Evolutionary conservation across 1,284 basidiomycete species (phyloP).

Genomic region (Fomitopsis schrenkii): DNA sequence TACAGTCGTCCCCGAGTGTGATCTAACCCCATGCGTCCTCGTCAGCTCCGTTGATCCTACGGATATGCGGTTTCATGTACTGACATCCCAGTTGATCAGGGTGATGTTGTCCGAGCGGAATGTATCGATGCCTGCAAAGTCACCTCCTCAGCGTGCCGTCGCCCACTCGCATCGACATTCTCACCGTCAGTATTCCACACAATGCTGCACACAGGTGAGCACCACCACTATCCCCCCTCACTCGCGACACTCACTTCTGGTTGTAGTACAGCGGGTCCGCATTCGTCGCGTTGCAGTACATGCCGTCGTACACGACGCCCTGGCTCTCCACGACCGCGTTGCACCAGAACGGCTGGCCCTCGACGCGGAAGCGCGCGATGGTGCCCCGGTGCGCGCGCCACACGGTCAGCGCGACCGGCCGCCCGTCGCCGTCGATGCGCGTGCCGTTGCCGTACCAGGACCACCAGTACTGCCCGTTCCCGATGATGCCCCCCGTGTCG

Average conservation of each 20-base stretch:
- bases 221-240: neutral
- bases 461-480: constrained; percentile 60
- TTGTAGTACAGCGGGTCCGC: constrained; percentile 45
- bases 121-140: constrained; percentile 48
- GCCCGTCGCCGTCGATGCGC: constrained; percentile 52
- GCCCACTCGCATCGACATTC: neutral
- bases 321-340: constrained; percentile 52
- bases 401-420: constrained; percentile 59
- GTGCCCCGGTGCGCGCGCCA: constrained; percentile 42
- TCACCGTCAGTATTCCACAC: constrained; percentile 64
- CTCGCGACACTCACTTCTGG: constrained; percentile 38
- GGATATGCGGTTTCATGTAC: constrained; percentile 7
- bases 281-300: constrained; percentile 60
- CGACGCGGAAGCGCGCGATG: constrained; percentile 50
- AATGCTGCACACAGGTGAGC: constrained; percentile 32
- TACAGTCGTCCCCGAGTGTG: constrained; percentile 61
- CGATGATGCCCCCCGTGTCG: constrained; percentile 56
- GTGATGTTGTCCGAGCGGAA: constrained; percentile 52
- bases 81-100: constrained; percentile 49
- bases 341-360: constrained; percentile 65
- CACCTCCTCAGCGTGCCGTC: neutral
- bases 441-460: constrained; percentile 40
- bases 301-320: constrained; percentile 55
- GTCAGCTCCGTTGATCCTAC: neutral
- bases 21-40: constrained; percentile 24